Percentiles rank a stretch among this genome's conserved stretches.
Evolutionary conservation across 805 yeast species (phyloP).

Genomic region (Zygoascus ofunaensis): DNA sequence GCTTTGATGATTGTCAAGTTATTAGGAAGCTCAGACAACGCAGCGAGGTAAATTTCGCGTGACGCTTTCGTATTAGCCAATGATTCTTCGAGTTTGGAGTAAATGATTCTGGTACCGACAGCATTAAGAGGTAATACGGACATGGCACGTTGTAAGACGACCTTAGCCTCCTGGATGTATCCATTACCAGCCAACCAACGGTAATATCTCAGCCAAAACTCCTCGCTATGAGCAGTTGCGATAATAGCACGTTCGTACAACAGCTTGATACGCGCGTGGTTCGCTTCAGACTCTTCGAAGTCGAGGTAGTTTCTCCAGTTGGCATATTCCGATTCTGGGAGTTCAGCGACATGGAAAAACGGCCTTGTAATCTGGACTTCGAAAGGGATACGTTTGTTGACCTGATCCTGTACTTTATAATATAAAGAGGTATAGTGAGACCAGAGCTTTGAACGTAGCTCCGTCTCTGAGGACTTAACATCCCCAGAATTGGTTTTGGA

Average conservation of each 20-base stretch:
- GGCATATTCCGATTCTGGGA: constrained; percentile 35
- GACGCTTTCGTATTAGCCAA: constrained; percentile 23
- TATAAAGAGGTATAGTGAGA: constrained; percentile 38
- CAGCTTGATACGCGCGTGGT: constrained; percentile 28
- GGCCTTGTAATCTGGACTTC: constrained; percentile 55
- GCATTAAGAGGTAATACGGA: constrained; percentile 25
- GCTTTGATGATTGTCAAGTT: background rate
- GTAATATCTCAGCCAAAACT: constrained; percentile 62
- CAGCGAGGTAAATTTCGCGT: constrained; percentile 18
- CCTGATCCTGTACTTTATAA: constrained; percentile 40
- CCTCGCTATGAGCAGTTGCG: constrained; percentile 43
- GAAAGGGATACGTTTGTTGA: constrained; percentile 56
- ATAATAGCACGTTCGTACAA: constrained; percentile 62
- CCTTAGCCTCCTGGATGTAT: constrained; percentile 30
- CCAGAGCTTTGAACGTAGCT: constrained; percentile 36
- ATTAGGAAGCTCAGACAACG: constrained; percentile 24
- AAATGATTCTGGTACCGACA: constrained; percentile 22
- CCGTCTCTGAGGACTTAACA: constrained; percentile 13
- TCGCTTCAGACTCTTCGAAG: constrained; percentile 34
- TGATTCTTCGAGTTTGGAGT: constrained; percentile 26
- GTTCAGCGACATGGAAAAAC: constrained; percentile 43
- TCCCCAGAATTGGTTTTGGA: background rate
- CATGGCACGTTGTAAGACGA: constrained; percentile 45
- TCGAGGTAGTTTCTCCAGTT: constrained; percentile 60
- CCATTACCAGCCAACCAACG: constrained; percentile 38